Base-by-base conservation (phyloP, 441 rosid species). In the Euphorbia schlechtendalii region DNA sequence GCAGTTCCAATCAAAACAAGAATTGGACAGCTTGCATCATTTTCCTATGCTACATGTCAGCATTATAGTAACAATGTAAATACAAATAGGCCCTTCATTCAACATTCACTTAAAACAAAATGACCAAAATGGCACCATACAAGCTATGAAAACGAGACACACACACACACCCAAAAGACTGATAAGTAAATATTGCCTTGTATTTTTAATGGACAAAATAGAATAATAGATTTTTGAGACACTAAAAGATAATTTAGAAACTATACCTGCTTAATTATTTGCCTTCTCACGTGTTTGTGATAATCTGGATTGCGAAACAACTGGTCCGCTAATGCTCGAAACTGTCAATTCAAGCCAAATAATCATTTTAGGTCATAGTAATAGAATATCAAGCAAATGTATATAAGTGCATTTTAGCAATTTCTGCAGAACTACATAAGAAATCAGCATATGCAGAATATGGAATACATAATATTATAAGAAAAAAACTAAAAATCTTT, bases 241-340 rank as follows among this genome's bases (percentile, higher is more conserved):
- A 22, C 10, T 0, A 53, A 15, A 15, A 55, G 41, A 67, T 30
- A 56, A 2, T 32, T 32, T 32, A 6, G 51, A 22, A 70, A 56
- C 14, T 30, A 41, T 82, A 93, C 98, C 98, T 90, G 97, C 83
- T 85, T 93, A 64, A 90, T 73, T 61, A 93, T 67, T 71, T 88
- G 78, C 83, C 80, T 93, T 73, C 98, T 79, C 11, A 88, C 87
- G 78, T 83, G 85, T 71, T 81, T 85, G 76, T 93, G 97, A 70
- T 88, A 83, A 59, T 86, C 92, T 67, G 95, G 82, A 80, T 80
- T 84, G 40, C 90, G 84, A 75, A 85, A 86, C 75, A 90, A 76
- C 78, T 93, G 98, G 77, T 93, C 98, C 62, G 98, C 92, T 72
- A 93, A 73, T 55, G 98, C 97, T 76, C 97, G 94, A 68, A 93